Evolutionary conservation across 495 filamentous ascomycete species (phyloP), one percentile per base, ranked within the genome.

Genomic region (Beverwykella pulmonaria): DNA sequence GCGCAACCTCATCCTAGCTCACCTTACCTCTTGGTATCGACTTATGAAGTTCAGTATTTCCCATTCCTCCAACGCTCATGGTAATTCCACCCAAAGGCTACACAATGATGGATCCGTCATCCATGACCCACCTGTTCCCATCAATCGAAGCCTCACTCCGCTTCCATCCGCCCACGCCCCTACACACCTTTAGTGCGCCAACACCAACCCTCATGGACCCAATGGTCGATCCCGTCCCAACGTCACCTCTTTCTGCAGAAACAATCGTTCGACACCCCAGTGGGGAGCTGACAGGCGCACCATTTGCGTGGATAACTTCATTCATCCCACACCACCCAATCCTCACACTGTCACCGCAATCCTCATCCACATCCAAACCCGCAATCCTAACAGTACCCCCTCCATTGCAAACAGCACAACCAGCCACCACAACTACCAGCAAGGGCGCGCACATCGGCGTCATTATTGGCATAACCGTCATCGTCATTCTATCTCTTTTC

Each of bases 361-460:
- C 15, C 15, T 3, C 2, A 2, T 10, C 39, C 15, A 44, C 39
- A 44, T 44, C 15, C 6, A 44, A 15, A 12, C 39, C 39, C 17
- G 17, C 39, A 9, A n/a, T n/a, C 39, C 39, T n/a, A 44, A 44
- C 39, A 9, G 15, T 8, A 22, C 20, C 48, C 5, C 12, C 48
- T n/a, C n/a, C n/a, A n/a, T n/a, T n/a, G 25, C 48, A 25, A 25
- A 50, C 19, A 3, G n/a, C 22, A 15, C 48, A 22, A 25, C 20
- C 23, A 10, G 19, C 3, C 4, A 10, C 9, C 4, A 10, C 5
- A 23, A n/a, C 48, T 26, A 25, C 25, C 6, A 10, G 9, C 4
- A 50, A 50, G 25, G 22, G 58, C n/a, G 50, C 49, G 23, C 59
- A 50, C 20, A 68, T 62, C 26, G 65, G 65, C 58, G 49, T 68